These are phyloP conservation scores for Colletotrichum paranaense DNA, from an alignment of 2,329 filamentous ascomycete species.

Conservation along the genomic window DNA sequence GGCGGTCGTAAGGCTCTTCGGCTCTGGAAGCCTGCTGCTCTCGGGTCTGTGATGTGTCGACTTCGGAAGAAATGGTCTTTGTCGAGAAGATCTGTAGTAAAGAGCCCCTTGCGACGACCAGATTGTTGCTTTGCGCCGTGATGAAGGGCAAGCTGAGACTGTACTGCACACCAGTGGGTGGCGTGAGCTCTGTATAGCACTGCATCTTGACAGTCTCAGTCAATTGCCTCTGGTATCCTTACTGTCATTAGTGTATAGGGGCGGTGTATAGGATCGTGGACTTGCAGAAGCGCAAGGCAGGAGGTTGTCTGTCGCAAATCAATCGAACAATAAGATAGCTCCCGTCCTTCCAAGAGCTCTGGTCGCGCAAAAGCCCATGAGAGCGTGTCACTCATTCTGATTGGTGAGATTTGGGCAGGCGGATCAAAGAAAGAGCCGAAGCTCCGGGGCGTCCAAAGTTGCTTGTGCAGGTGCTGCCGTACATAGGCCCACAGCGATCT, in stretches of 20 bases:
- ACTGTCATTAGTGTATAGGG: slow-evolving; percentile 26
- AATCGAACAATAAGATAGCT: slow-evolving; percentile 8
- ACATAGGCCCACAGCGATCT: neutral
- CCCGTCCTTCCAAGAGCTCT: slow-evolving; percentile 9
- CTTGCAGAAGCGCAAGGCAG: neutral
- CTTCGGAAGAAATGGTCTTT: slow-evolving; percentile 73
- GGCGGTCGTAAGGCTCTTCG: slow-evolving; percentile 61
- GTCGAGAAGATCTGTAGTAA: slow-evolving; percentile 90
- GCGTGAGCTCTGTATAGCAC: slow-evolving; percentile 95
- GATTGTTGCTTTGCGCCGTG: slow-evolving; percentile 80
- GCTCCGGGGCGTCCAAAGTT: neutral
- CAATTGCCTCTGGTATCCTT: slow-evolving; percentile 22
- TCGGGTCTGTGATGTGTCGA: slow-evolving; percentile 58
- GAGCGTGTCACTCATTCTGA: slow-evolving; percentile 6
- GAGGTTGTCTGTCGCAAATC: slow-evolving; percentile 4
- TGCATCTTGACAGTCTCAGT: slow-evolving; percentile 74
- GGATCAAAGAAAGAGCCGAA: slow-evolving; percentile 16
- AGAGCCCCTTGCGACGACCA: slow-evolving; percentile 92
- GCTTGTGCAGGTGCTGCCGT: neutral
- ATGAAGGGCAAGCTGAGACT: slow-evolving; percentile 84
- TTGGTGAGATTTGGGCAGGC: neutral
- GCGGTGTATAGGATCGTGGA: neutral
- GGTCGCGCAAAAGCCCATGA: neutral
- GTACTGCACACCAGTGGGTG: slow-evolving; percentile 94
- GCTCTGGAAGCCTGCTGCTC: slow-evolving; percentile 52